Evolutionary conservation across 2,329 filamentous ascomycete species (phyloP).

Genomic region (Aphanocladium album): DNA sequence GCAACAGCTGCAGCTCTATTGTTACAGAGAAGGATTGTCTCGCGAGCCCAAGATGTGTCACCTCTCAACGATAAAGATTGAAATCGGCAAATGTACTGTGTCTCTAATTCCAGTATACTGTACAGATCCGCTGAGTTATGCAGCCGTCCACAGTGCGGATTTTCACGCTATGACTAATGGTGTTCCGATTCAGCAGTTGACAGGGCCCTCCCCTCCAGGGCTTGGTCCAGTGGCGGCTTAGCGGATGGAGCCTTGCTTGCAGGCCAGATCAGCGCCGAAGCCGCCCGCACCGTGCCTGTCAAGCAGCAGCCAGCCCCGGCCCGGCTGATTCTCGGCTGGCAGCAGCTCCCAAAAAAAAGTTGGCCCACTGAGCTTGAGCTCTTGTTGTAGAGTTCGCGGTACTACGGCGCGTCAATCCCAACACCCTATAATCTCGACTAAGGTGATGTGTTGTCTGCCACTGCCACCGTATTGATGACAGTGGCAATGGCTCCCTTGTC

Average conservation of each 20-base stretch:
- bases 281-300: not conserved
- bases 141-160: not conserved
- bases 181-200: not conserved
- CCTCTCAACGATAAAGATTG: not conserved
- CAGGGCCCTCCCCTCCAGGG: not conserved
- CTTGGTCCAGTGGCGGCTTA: not conserved
- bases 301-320: not conserved
- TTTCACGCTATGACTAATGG: constrained; percentile 2
- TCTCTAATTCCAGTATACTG: not conserved
- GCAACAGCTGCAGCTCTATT: not conserved
- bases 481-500: constrained; percentile 65
- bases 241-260: not conserved
- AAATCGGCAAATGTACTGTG: not conserved
- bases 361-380: constrained; percentile 8
- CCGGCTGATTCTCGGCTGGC: constrained; percentile 13
- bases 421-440: constrained; percentile 17
- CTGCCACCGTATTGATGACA: constrained; percentile 42
- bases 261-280: constrained; percentile 1
- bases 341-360: constrained; percentile 11
- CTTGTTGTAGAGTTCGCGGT: constrained; percentile 7
- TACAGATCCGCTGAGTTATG: not conserved
- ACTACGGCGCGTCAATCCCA: constrained; percentile 28
- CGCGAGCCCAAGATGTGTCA: not conserved
- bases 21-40: not conserved
- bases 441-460: constrained; percentile 36